Percentiles rank a stretch among this genome's conserved stretches.
Conservation (phyloP, 2,329 filamentous ascomycete species). For the Nakataea oryzae region DNA sequence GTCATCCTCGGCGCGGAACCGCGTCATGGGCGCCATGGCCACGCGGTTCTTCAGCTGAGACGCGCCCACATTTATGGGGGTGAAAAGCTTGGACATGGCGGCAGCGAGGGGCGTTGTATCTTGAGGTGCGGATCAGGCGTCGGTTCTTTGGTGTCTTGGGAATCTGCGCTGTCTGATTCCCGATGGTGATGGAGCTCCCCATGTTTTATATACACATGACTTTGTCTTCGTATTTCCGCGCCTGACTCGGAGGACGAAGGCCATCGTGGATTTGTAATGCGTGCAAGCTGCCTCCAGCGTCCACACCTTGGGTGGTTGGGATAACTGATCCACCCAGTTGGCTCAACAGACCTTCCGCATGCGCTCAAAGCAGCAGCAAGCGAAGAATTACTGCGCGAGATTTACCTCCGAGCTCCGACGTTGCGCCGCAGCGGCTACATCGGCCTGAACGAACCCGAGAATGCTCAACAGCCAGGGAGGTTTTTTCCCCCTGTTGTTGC, state of each 20-base stretch:
- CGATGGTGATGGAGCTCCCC: neutral
- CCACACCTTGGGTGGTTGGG: too few relatives aligned
- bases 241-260: neutral
- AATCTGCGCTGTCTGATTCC: neutral
- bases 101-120: constrained; percentile 10
- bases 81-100: constrained; percentile 16
- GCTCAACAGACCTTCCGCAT: too few relatives aligned
- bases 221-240: neutral
- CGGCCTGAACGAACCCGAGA: too few relatives aligned
- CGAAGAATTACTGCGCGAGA: too few relatives aligned
- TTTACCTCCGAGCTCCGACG: too few relatives aligned
- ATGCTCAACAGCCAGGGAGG: too few relatives aligned
- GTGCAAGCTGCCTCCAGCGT: too few relatives aligned
- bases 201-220: neutral
- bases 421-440: too few relatives aligned
- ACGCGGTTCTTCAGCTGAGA: constrained; percentile 36
- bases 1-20: constrained; percentile 33
- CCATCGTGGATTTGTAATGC: neutral
- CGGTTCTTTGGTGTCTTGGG: neutral
- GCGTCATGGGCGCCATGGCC: constrained; percentile 39
- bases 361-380: too few relatives aligned
- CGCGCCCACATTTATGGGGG: constrained; percentile 31
- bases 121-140: neutral
- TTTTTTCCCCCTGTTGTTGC: too few relatives aligned
- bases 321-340: too few relatives aligned